A percentile compares a stretch with the other conserved stretches of the same genome.
Conservation (phyloP, 73 alveolate species). For the Uronychia setigera region DNA sequence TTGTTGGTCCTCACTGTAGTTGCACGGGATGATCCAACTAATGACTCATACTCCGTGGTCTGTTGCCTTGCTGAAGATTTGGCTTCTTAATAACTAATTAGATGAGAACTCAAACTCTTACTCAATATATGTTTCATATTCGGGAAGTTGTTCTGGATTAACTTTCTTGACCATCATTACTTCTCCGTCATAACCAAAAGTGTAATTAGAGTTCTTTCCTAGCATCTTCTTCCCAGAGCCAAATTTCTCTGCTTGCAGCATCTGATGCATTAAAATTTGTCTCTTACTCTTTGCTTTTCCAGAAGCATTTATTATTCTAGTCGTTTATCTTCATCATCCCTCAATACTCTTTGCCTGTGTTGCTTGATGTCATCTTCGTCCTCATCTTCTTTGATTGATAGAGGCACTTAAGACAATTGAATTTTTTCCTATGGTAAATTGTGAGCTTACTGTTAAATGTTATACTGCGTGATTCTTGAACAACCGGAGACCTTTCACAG, state of each 20-base stretch:
- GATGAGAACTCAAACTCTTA: not conserved
- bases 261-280: too few relatives aligned
- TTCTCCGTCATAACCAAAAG: not conserved
- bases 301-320: too few relatives aligned
- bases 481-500: not conserved
- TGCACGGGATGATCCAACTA: not conserved
- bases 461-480: not conserved
- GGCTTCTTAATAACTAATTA: not conserved
- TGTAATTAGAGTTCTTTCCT: not conserved
- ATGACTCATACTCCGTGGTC: not conserved
- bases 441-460: not conserved
- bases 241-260: too few relatives aligned
- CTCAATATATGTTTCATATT: not conserved
- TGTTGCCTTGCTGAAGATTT: not conserved
- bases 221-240: not conserved
- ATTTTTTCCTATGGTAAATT: not conserved
- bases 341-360: too few relatives aligned
- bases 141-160: not conserved
- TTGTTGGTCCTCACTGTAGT: not conserved
- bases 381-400: not conserved
- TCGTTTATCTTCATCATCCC: too few relatives aligned
- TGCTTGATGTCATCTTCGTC: not conserved
- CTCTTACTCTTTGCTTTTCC: too few relatives aligned
- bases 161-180: not conserved
- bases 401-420: not conserved